phyloP scores from a whole-genome alignment of 2,329 filamentous ascomycete genomes.

The Claviceps spartinae region DNA sequence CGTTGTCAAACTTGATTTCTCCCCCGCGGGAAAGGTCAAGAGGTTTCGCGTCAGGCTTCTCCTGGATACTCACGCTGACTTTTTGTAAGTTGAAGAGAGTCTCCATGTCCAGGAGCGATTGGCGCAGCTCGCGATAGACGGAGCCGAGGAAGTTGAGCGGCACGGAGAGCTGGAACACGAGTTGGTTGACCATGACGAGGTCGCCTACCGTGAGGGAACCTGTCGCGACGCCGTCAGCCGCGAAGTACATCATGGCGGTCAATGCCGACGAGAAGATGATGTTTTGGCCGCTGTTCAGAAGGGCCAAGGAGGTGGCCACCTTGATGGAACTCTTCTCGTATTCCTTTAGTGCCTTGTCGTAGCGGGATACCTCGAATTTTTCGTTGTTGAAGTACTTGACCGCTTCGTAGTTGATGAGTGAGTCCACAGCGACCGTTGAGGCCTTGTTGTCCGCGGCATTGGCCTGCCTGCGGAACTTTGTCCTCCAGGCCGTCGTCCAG shows the following conservation, averaged over 20 bases:
- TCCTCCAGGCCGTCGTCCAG: constrained; percentile 89
- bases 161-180: constrained; percentile 94
- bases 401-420: constrained; percentile 95
- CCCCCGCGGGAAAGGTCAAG: constrained; percentile 64
- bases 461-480: constrained; percentile 86
- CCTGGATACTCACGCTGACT: constrained; percentile 78
- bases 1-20: constrained; percentile 88
- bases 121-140: constrained; percentile 87
- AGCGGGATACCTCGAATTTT: constrained; percentile 79
- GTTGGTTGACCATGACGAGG: constrained; percentile 96
- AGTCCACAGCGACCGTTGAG: constrained; percentile 90
- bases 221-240: constrained; percentile 72
- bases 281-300: constrained; percentile 91
- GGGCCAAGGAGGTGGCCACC: constrained; percentile 81
- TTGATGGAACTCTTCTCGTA: constrained; percentile 96
- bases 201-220: constrained; percentile 84
- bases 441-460: constrained; percentile 95
- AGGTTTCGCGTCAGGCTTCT: constrained; percentile 59
- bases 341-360: constrained; percentile 70
- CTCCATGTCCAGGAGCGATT: constrained; percentile 95
- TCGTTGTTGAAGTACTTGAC: constrained; percentile 99
- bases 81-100: constrained; percentile 96
- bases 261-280: constrained; percentile 91
- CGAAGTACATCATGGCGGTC: constrained; percentile 97
- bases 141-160: constrained; percentile 97